Conservation (phyloP, 495 filamentous ascomycete species). For the Hyaloscypha hepaticicola region DNA sequence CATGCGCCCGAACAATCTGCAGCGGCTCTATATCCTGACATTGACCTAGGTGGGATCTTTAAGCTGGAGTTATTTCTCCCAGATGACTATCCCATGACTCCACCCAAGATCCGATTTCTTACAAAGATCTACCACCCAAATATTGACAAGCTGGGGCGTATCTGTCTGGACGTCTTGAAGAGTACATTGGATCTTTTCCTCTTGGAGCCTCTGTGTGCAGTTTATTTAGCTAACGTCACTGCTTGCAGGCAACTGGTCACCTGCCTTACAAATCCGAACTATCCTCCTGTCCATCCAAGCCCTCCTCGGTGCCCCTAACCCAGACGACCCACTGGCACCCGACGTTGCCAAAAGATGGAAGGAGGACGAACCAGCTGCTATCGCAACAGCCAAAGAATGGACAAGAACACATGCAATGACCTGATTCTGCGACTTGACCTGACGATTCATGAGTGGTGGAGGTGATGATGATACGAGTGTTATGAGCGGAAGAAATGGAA, state of each 20-base stretch:
- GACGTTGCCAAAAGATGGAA: conserved; percentile 99
- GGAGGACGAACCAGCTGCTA: conserved; percentile 87
- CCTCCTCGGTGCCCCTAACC: conserved; percentile 92
- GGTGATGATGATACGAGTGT: not conserved
- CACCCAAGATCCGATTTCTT: conserved; percentile 95
- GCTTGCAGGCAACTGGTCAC: conserved; percentile 90
- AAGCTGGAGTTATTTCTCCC: conserved; percentile 98
- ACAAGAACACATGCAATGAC: conserved; percentile 74
- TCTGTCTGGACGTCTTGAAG: conserved; percentile 97
- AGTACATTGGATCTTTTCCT: conserved; percentile 53
- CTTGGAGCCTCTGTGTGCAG: not conserved
- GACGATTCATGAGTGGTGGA: conserved; percentile 11
- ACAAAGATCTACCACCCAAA: conserved; percentile 99
- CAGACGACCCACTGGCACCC: conserved; percentile 93
- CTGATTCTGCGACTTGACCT: conserved; percentile 23
- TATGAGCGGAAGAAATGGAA: not conserved
- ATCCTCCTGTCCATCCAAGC: conserved; percentile 98
- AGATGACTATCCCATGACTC: conserved; percentile 99
- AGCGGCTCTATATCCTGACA: conserved; percentile 10
- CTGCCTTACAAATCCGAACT: conserved; percentile 94
- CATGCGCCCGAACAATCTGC: conserved; percentile 4
- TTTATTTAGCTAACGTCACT: not conserved
- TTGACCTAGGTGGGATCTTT: conserved; percentile 77
- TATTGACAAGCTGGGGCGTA: conserved; percentile 94
- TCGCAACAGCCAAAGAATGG: conserved; percentile 87